Evolutionary conservation across 2,329 filamentous ascomycete genomes (phyloP), one percentile per base, ranked within the genome.

Genomic region (Samsoniella hepiali): DNA sequence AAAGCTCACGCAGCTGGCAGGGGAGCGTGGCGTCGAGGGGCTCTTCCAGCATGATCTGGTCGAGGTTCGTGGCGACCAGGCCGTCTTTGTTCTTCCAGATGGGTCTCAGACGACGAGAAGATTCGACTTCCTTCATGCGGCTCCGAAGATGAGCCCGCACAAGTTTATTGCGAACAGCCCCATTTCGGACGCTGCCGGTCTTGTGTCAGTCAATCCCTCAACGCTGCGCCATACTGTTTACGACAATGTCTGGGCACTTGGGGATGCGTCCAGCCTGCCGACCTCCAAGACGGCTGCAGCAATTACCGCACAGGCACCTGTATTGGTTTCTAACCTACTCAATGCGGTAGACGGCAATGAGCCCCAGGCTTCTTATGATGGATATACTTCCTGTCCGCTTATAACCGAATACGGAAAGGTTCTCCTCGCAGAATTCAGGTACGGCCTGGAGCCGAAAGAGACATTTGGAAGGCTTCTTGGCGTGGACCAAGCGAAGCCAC

Each of bases 351-450:
- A 84, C 15, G 81, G 81, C 40, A 79, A 80, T 67, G n/a, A 34
- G 45, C 57, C 57, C 0, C 74, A 81, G 27, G 75, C 76, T 0
- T 67, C 66, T 0, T 85, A 85, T 63, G 82, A 85, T 64, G 82
- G 82, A 3, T 85, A 85, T 72, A 83, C 82, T 3, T 84, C 82
- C 0, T 85, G 82, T 68, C 83, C 82, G 4, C 75, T 85, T 1
- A 50, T 79, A 63, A 84, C 81, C 1, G 78, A 86, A 67, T 85
- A 87, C 65, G 83, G 83, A 65, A 87, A 88, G 75, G 84, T 88
- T 1, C 75, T 88, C 27, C 80, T 88, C 8, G 84, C 84, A 0
- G 86, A 88, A 71, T 88, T 88, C 77, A 87, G 85, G 75, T 88
- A 88, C 65, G 85, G 83, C 2, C 84, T 83, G 10, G 79, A 78